These are phyloP conservation scores for Tagetes erecta DNA, from an alignment of 129 eudicot genomes.

Conservation along the genomic window DNA sequence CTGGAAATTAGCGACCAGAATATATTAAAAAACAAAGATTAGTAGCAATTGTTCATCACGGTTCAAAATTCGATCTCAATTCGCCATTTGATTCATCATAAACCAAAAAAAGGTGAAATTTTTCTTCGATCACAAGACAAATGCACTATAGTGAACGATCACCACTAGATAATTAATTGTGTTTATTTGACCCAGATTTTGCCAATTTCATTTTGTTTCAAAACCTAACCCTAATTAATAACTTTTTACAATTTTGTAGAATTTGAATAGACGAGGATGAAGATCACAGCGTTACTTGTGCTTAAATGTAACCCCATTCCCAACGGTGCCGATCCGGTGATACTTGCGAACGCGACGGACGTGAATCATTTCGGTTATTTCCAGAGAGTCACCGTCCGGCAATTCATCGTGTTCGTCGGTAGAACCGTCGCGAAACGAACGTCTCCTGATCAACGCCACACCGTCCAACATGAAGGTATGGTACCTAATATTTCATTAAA, in stretches of 20 bases:
- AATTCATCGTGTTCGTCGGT: constrained; percentile 77
- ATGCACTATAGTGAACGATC: constrained; percentile 23
- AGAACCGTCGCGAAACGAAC: constrained; percentile 86
- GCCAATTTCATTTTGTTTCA: constrained; percentile 2
- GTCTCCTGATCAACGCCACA: constrained; percentile 75
- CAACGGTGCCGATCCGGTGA: constrained; percentile 73
- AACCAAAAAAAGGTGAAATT: constrained; percentile 17
- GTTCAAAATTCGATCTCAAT: constrained; percentile 28
- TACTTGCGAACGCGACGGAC: constrained; percentile 69
- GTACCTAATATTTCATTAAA: no score
- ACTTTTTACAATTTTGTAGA: constrained; percentile 4
- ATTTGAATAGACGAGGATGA: constrained; percentile 44
- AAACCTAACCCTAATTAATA: constrained; percentile 15
- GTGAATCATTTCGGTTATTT: constrained; percentile 81
- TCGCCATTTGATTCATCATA: constrained; percentile 21
- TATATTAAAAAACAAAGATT: neutral
- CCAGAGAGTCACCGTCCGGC: constrained; percentile 76
- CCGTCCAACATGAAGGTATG: constrained; percentile 86
- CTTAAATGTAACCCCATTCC: constrained; percentile 45
- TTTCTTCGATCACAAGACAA: constrained; percentile 26
- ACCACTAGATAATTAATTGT: constrained; percentile 3
- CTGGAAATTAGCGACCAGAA: neutral
- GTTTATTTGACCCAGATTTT: neutral
- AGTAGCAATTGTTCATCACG: neutral
- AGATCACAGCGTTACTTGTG: constrained; percentile 89